Percentiles rank a stretch among this genome's conserved stretches.
Conservation (phyloP, 352 stramenopile species). For the Phytophthora sojae region DNA sequence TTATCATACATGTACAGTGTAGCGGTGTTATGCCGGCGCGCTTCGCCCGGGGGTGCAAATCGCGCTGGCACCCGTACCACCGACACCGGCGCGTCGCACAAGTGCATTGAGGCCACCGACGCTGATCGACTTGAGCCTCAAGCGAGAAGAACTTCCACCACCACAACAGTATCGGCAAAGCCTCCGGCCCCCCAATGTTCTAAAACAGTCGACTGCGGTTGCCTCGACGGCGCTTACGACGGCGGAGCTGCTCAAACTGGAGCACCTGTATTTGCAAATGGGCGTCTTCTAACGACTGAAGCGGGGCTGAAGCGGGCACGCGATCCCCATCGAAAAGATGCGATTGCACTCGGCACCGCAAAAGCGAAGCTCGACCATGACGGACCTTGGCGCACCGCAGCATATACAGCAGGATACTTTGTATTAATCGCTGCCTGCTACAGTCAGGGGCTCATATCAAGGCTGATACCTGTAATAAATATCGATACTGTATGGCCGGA, state of each 20-base stretch:
- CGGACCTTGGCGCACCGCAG: too few relatives aligned
- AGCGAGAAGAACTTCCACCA: not conserved
- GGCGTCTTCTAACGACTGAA: too few relatives aligned
- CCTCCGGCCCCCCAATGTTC: not conserved
- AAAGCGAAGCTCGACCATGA: too few relatives aligned
- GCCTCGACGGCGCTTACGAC: not conserved
- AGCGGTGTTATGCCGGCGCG: not conserved
- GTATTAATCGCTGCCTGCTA: too few relatives aligned
- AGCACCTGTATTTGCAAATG: too few relatives aligned
- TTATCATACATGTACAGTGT: not conserved
- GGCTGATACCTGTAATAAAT: too few relatives aligned
- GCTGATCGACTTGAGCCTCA: conserved; percentile 4
- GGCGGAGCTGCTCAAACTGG: too few relatives aligned
- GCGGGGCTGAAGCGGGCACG: not conserved
- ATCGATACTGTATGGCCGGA: too few relatives aligned
- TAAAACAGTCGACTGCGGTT: not conserved
- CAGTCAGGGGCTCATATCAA: too few relatives aligned
- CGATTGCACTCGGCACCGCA: not conserved
- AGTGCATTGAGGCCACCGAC: not conserved
- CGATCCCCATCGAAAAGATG: not conserved
- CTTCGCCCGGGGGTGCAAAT: conserved; percentile 18
- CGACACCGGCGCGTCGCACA: conserved; percentile 18
- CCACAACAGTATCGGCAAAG: not conserved
- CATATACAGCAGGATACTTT: too few relatives aligned
- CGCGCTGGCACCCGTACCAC: conserved; percentile 26